These are phyloP conservation scores for Pichia membranifaciens DNA, from an alignment of 805 yeast genomes.

Conservation along the genomic window DNA sequence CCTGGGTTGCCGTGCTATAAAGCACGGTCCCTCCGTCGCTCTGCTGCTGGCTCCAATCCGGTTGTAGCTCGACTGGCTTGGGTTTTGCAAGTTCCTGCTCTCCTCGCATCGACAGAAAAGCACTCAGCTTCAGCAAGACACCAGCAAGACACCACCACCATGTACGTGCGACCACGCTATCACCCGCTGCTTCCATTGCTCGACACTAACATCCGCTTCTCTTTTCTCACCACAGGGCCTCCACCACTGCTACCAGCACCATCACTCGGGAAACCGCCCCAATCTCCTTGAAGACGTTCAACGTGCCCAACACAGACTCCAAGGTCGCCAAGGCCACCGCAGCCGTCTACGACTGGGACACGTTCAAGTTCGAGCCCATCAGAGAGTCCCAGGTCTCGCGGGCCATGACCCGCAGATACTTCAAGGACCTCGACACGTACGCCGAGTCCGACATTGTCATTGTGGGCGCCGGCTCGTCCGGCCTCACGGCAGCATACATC, in stretches of 20 bases:
- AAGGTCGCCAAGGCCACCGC: constrained; percentile 26
- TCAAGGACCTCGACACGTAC: constrained; percentile 64
- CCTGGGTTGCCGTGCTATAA: too few relatives aligned
- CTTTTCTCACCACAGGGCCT: background rate
- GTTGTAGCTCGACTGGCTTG: too few relatives aligned
- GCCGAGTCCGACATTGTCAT: constrained; percentile 72
- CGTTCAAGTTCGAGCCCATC: constrained; percentile 63
- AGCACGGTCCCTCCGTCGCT: too few relatives aligned
- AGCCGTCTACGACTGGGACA: constrained; percentile 52
- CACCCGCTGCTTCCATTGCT: too few relatives aligned
- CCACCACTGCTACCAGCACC: constrained; percentile 1
- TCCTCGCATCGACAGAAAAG: too few relatives aligned
- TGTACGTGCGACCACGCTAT: too few relatives aligned
- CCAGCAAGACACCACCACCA: too few relatives aligned
- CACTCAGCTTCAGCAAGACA: too few relatives aligned
- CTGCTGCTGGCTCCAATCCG: too few relatives aligned
- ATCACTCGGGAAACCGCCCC: constrained; percentile 2
- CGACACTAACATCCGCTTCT: too few relatives aligned
- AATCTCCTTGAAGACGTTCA: constrained; percentile 20
- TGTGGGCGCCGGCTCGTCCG: constrained; percentile 76
- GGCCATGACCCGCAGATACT: constrained; percentile 74
- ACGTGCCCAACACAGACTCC: constrained; percentile 23
- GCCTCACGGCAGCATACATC: constrained; percentile 69
- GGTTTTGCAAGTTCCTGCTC: too few relatives aligned
- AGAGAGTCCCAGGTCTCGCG: constrained; percentile 75